Conservation (phyloP, 495 filamentous ascomycete species). For the Trichoderma gamsii region DNA sequence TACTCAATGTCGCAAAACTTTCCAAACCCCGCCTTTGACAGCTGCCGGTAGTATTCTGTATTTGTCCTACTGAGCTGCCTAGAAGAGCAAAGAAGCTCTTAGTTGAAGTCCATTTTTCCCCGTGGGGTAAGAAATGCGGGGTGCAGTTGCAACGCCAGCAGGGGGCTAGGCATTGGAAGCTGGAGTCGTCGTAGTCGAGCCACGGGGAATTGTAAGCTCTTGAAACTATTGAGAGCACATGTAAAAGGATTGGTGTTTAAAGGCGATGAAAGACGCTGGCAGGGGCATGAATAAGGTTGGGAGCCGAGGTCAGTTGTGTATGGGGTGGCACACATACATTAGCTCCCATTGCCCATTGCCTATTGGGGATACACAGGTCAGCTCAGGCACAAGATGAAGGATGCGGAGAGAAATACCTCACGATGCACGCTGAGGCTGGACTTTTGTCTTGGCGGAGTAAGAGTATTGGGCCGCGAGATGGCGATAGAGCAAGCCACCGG, state of each 20-base stretch:
- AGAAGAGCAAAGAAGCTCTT: neutral
- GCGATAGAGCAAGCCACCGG: neutral
- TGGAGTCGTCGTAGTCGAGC: neutral
- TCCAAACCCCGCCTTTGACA: neutral
- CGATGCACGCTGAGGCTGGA: neutral
- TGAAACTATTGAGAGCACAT: neutral
- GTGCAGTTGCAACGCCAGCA: neutral
- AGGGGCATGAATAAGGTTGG: neutral
- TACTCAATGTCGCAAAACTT: neutral
- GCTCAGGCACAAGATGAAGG: neutral
- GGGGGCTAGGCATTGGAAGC: neutral
- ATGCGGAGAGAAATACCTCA: neutral
- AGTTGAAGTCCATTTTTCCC: neutral
- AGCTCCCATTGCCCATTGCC: neutral
- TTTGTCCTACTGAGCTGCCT: neutral
- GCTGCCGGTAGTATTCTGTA: neutral
- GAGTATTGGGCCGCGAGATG: neutral
- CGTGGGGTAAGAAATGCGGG: constrained; percentile 13
- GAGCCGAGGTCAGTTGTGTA: constrained; percentile 5
- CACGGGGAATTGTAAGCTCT: neutral
- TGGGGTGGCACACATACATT: neutral
- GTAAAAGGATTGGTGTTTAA: neutral
- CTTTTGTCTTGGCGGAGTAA: neutral
- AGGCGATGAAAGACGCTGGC: neutral
- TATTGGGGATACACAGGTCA: neutral